Evolutionary conservation across 2,329 filamentous ascomycete species (phyloP).

Genomic region (Neopestalotiopsis sp.): DNA sequence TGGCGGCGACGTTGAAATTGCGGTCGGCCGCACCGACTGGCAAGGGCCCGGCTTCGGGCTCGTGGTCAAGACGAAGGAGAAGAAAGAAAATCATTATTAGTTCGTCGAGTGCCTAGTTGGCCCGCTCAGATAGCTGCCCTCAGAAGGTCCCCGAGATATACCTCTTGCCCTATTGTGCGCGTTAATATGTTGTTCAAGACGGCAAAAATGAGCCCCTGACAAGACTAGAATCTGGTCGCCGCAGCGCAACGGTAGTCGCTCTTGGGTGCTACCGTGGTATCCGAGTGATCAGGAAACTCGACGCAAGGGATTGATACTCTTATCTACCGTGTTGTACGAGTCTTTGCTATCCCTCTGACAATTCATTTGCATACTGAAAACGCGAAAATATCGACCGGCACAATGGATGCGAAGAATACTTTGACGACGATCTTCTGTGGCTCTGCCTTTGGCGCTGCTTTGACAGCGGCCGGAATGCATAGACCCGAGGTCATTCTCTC

Average conservation of each 20-base stretch:
- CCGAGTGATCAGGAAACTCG: not conserved
- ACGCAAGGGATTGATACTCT: not conserved
- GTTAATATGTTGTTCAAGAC: not conserved
- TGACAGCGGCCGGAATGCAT: constrained; percentile 65
- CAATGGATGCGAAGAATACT: not conserved
- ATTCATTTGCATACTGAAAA: not conserved
- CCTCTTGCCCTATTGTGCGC: not conserved
- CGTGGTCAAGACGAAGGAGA: not conserved
- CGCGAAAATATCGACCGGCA: not conserved
- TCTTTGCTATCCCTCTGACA: not conserved
- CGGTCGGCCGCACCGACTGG: not conserved
- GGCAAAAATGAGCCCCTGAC: not conserved
- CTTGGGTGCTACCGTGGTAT: not conserved
- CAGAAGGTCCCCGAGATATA: constrained; percentile 8
- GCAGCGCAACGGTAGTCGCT: not conserved
- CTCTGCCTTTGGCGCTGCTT: constrained; percentile 65
- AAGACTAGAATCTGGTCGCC: not conserved
- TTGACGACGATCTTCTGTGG: constrained; percentile 49
- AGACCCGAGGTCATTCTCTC: constrained; percentile 63
- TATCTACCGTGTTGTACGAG: not conserved
- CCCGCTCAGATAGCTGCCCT: not conserved
- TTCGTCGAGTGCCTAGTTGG: not conserved
- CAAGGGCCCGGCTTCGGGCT: not conserved
- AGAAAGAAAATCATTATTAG: not conserved
- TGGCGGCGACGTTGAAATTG: not conserved